Percentiles rank a stretch among this genome's conserved stretches.
Conservation (phyloP, 2,329 filamentous ascomycete species). For the Beauveria caledonica region DNA sequence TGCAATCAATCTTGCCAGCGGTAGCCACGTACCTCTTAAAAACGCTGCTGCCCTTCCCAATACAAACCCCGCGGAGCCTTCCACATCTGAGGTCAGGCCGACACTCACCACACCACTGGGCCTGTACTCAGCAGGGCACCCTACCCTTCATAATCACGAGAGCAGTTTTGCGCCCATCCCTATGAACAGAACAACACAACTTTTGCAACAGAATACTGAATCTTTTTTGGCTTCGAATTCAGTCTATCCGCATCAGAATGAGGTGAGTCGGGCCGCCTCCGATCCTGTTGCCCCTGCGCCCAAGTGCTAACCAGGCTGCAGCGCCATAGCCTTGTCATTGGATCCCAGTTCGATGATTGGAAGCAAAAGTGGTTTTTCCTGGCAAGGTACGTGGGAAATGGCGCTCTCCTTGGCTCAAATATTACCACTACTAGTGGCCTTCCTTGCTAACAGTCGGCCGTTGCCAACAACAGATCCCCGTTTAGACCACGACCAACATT, state of each 20-base stretch:
- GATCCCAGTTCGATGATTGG: conserved; percentile 8
- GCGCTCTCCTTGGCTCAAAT: neutral
- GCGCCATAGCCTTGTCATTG: conserved; percentile 10
- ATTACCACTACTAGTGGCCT: neutral
- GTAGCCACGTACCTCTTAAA: neutral
- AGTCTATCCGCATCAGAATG: neutral
- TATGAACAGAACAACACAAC: neutral
- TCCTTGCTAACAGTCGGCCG: conserved; percentile 4
- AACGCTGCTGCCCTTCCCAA: neutral
- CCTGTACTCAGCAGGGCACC: neutral
- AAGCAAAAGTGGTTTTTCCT: conserved; percentile 9
- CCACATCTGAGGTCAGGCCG: conserved; percentile 1
- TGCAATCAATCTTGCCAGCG: neutral
- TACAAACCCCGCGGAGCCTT: neutral
- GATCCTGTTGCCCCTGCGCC: neutral
- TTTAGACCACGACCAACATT: neutral
- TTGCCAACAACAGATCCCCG: neutral
- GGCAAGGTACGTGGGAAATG: conserved; percentile 10
- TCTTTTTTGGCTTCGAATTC: neutral
- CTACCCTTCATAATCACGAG: neutral
- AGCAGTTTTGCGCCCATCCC: neutral
- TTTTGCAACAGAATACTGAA: neutral
- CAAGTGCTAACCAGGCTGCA: conserved; percentile 7
- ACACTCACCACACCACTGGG: neutral
- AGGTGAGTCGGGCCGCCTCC: neutral